Percentiles rank a stretch among this genome's conserved stretches.
Conservation (phyloP, 768 basidiomycete genomes). For the Xerocomellus intermedius region DNA sequence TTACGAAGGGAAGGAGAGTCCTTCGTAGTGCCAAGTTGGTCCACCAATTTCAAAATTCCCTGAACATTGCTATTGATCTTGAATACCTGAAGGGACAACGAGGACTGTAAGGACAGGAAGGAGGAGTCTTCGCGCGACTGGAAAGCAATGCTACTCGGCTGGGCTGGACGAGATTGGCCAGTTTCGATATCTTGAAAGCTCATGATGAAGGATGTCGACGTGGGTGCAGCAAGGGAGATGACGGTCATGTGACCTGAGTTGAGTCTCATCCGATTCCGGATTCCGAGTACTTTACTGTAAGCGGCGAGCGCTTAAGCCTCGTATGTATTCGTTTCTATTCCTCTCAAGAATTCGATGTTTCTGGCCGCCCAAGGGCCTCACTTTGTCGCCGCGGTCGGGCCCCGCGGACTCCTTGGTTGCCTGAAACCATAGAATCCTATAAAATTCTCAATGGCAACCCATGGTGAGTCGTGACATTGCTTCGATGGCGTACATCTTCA, state of each 20-base stretch:
- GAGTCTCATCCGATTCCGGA: no score
- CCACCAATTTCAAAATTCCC: slow-evolving; percentile 93
- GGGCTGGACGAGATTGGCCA: slow-evolving; percentile 35
- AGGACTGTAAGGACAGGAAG: slow-evolving; percentile 74
- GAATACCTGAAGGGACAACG: slow-evolving; percentile 91
- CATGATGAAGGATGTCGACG: slow-evolving; percentile 29
- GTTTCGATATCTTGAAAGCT: slow-evolving; percentile 53
- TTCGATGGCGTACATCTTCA: no score
- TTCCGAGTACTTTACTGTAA: no score
- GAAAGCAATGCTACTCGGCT: slow-evolving; percentile 28
- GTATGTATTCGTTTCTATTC: no score
- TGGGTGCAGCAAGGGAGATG: background rate
- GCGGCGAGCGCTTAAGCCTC: no score
- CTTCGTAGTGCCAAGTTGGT: slow-evolving; percentile 83
- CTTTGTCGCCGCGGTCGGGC: no score
- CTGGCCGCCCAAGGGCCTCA: no score
- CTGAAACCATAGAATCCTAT: no score
- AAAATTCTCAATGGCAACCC: no score
- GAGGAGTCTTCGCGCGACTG: slow-evolving; percentile 63
- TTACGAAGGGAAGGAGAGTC: slow-evolving; percentile 81
- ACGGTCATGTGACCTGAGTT: slow-evolving; percentile 7
- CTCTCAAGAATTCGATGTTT: no score
- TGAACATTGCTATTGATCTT: slow-evolving; percentile 98
- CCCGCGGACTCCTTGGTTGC: no score
- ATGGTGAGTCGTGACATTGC: no score